phyloP scores from a whole-genome alignment of 371 early-diverging fungal genomes.

The Cokeromyces recurvatus region DNA sequence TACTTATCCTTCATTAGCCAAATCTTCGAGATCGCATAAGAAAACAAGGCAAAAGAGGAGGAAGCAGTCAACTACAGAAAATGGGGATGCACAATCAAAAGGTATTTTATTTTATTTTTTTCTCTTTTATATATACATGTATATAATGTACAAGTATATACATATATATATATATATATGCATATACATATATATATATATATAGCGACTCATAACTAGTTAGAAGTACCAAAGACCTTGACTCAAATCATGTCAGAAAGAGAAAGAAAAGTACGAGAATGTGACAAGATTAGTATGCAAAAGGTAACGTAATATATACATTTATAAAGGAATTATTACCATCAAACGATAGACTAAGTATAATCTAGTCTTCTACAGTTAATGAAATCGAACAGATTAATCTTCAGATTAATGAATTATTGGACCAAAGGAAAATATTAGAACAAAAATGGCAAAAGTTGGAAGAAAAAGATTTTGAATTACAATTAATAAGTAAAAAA shows the following conservation, averaged over 20 bases:
- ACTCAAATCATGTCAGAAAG: slow-evolving; percentile 44
- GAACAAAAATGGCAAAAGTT: slow-evolving; percentile 51
- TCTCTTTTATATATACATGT: too few relatives aligned
- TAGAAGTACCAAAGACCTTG: slow-evolving; percentile 19
- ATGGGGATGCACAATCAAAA: too few relatives aligned
- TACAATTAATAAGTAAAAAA: slow-evolving; percentile 18
- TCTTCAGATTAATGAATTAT: slow-evolving; percentile 50
- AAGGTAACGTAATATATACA: too few relatives aligned
- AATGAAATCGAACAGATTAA: slow-evolving; percentile 64
- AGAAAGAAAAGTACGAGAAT: slow-evolving; percentile 46
- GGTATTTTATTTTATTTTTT: too few relatives aligned
- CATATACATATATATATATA: too few relatives aligned
- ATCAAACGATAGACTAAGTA: background rate
- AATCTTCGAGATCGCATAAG: slow-evolving; percentile 23
- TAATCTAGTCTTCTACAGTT: slow-evolving; percentile 30
- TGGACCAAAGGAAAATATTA: slow-evolving; percentile 46
- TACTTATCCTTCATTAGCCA: slow-evolving; percentile 47
- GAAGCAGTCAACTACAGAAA: slow-evolving; percentile 23
- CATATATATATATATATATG: too few relatives aligned
- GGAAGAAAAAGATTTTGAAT: slow-evolving; percentile 48
- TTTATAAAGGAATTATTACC: too few relatives aligned
- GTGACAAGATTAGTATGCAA: slow-evolving; percentile 47
- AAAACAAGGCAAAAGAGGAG: slow-evolving; percentile 31
- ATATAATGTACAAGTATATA: too few relatives aligned
- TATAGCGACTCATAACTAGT: too few relatives aligned